A percentile compares a stretch with the other conserved stretches of the same genome.
phyloP scores from a whole-genome alignment of 306 rosid species.

The Medicago lupulina region DNA sequence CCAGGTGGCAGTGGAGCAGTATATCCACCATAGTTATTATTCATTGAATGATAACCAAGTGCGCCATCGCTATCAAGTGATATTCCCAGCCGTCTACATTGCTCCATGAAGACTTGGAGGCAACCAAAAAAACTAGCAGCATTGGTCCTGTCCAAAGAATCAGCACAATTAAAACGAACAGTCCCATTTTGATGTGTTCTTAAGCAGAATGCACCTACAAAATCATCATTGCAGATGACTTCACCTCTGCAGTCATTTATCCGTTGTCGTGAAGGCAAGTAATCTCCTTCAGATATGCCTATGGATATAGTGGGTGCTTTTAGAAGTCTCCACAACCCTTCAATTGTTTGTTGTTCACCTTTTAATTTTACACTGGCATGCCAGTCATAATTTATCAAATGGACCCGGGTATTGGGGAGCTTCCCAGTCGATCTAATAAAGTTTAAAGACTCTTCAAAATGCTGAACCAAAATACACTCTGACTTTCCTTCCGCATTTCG shows the following conservation, averaged over 20 bases:
- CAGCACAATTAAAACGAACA: constrained; percentile 95
- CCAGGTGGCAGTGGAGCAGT: constrained; percentile 97
- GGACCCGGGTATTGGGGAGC: constrained; percentile 74
- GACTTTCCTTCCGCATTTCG: constrained; percentile 97
- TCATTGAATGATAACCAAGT: constrained; percentile 68
- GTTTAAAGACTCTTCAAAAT: constrained; percentile 86
- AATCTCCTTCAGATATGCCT: constrained; percentile 93
- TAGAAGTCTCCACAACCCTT: constrained; percentile 89
- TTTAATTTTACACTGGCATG: constrained; percentile 82
- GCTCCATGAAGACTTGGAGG: constrained; percentile 96
- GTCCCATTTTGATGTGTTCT: constrained; percentile 95
- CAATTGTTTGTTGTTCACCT: constrained; percentile 95
- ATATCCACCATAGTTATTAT: constrained; percentile 71
- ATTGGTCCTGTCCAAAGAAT: constrained; percentile 98
- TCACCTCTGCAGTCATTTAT: constrained; percentile 88
- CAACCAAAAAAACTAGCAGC: constrained; percentile 98
- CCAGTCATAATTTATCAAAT: constrained; percentile 93
- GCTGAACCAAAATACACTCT: constrained; percentile 86
- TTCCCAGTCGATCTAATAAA: constrained; percentile 75
- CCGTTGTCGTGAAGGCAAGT: constrained; percentile 82
- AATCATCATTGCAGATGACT: constrained; percentile 70
- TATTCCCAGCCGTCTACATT: constrained; percentile 95
- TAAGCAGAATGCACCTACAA: constrained; percentile 90
- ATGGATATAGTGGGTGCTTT: constrained; percentile 80
- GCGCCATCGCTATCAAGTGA: constrained; percentile 85